Base-by-base conservation (phyloP, 805 yeast genomes). In the Hanseniaspora meyeri region DNA sequence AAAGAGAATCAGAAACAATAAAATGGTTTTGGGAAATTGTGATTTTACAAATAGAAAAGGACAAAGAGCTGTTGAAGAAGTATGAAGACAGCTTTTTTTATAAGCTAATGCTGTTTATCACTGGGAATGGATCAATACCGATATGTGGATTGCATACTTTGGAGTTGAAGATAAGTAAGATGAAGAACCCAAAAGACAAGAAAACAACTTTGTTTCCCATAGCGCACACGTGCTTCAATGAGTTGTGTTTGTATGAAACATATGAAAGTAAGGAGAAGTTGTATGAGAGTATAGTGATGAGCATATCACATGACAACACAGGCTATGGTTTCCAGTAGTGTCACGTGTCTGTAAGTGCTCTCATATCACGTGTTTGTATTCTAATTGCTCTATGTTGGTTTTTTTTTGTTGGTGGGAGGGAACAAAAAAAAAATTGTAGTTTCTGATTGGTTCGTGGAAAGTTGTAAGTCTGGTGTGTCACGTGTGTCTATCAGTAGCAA, bases 181-280 rank as follows among this genome's bases (percentile, higher is more conserved):
- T 79, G 14, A 77, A 77, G 0, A 62, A 60, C 1, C 43, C 45
- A 16, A 49, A 39, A 27, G 24, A 24, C 17, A 27, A 27, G 27
- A 29, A 17, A 36, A 66, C 71, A 39, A 73, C 77, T 1, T 72
- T 83, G 49, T 69, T 90, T 17, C 97, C 97, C 0, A 72, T 84
- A 16, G 88, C 97, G 0, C 97, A 91, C 65, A 93, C 97, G 0
- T 91, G 98, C 63, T 91, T 93, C 72, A 93, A 91, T 65, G 96
- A 91, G 71, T 66, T 91, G 27, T 84, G 91, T 56, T 62, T 93
- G 6, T 85, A 81, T 67, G 81, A 81, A 39, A 12, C 14, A 10
- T 91, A 91, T 66, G 61, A 69, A 14, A 65, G 77, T 6, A 71
- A 72, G 58, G 78, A 76, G n/a, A 79, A 78, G 59, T 70, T 93